A percentile compares a stretch with the other conserved stretches of the same genome.
phyloP scores from a whole-genome alignment of 805 yeast species.

The Hanseniaspora nectarophila region DNA sequence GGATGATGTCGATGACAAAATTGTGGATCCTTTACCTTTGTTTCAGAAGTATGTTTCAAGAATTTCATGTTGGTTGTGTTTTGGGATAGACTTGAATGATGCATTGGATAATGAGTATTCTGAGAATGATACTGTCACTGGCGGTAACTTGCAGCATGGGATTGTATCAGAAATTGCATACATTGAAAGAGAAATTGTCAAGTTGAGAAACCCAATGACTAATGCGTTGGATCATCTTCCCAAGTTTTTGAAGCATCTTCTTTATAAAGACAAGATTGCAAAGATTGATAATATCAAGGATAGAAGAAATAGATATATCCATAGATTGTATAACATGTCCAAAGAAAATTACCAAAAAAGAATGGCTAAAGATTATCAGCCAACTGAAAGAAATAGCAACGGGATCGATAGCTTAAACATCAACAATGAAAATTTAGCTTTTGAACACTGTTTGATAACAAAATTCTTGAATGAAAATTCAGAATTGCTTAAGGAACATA shows the following conservation, averaged over 20 bases:
- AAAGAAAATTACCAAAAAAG: background rate
- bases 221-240: conserved; percentile 8
- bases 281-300: background rate
- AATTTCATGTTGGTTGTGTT: conserved; percentile 8
- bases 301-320: background rate
- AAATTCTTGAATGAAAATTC: background rate
- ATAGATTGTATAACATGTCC: background rate
- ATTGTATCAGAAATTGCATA: conserved; percentile 3
- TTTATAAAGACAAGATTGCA: background rate
- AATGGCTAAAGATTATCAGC: background rate
- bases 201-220: conserved; percentile 6
- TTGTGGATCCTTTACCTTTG: background rate
- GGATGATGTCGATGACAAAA: background rate
- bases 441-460: conserved; percentile 1
- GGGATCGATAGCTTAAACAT: background rate
- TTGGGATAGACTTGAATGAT: conserved; percentile 1
- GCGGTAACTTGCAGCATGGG: background rate
- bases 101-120: background rate
- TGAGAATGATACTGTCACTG: background rate
- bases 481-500: background rate
- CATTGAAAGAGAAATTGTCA: conserved; percentile 9
- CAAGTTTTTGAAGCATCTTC: background rate
- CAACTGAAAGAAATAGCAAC: background rate
- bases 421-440: background rate
- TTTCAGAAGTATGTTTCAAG: conserved; percentile 8